Conservation (phyloP, 1,284 basidiomycete genomes). For the Phellopilus nigrolimitatus region DNA sequence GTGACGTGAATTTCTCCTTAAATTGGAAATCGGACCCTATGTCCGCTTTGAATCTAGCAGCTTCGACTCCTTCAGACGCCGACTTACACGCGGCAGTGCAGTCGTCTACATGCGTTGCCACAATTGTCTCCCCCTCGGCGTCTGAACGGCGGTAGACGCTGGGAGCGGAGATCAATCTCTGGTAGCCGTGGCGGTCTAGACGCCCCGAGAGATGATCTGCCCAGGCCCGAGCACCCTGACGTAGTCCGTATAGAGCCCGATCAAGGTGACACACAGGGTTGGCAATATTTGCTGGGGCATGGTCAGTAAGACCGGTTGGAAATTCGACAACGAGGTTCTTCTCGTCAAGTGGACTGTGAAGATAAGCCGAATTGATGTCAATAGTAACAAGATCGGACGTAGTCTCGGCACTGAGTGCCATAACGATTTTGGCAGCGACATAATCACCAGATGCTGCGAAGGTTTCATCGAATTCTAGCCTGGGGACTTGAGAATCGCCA, state of each 20-base stretch:
- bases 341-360: background rate
- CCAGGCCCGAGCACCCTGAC: conserved; percentile 3
- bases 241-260: background rate
- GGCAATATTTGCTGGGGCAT: no score
- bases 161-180: background rate
- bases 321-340: no score
- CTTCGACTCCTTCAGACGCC: no score
- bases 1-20: no score
- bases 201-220: background rate
- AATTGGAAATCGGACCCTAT: no score
- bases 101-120: conserved; percentile 1
- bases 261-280: background rate
- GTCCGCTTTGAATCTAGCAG: no score
- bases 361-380: background rate
- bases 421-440: background rate
- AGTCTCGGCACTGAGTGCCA: background rate
- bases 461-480: no score
- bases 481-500: no score
- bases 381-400: background rate
- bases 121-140: background rate
- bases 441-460: no score
- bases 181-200: background rate
- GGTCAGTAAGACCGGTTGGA: background rate
- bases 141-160: background rate
- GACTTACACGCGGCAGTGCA: no score